Evolutionary conservation across 805 yeast genomes (phyloP), one percentile per base, ranked within the genome.

Genomic region (Candida fluviatilis): DNA sequence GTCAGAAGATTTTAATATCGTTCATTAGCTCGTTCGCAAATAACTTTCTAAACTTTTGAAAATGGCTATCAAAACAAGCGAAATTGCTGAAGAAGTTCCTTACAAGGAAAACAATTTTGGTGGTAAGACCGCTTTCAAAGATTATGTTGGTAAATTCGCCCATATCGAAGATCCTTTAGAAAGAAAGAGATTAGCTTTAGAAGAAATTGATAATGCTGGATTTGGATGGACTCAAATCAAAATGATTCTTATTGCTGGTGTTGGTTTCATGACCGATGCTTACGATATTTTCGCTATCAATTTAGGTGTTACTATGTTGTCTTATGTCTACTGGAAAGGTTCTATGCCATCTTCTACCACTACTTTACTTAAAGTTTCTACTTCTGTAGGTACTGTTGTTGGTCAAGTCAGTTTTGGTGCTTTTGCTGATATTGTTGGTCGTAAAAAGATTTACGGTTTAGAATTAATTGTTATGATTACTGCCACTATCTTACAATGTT

Each of bases 281-380:
- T 88, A 89, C 64, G 96, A 89, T 71, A 85, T 89, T 50, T 89
- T 88, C 54, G 90, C 96, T 49, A 88, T 88, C 52, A 85, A 84
- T 64, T 69, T 88, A 69, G 91, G 84, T 62, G 66, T 85, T 38
- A 56, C 90, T 37, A 86, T 88, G 90, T 64, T 88, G 75, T 62
- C 76, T 24, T 80, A 82, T 52, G 95, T 82, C 39, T 85, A 63
- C 72, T 88, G 90, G 89, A 47, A 42, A 10, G 79, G 80, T 47
- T 40, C 50, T 6, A 75, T 81, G 42, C 95, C 96, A 26, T 51
- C 73, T 40, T 80, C 95, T 35, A 84, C 95, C 37, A 60, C 68
- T 41, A 87, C 95, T 40, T 68, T 87, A 49, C 64, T 88, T 48
- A 88, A 88, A 68, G 90, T 84, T 37, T 85, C 95, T 36, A 88